Percentiles rank a stretch among this genome's conserved stretches.
phyloP scores from a whole-genome alignment of 495 filamentous ascomycete species.

The Elaphomyces granulatus region DNA sequence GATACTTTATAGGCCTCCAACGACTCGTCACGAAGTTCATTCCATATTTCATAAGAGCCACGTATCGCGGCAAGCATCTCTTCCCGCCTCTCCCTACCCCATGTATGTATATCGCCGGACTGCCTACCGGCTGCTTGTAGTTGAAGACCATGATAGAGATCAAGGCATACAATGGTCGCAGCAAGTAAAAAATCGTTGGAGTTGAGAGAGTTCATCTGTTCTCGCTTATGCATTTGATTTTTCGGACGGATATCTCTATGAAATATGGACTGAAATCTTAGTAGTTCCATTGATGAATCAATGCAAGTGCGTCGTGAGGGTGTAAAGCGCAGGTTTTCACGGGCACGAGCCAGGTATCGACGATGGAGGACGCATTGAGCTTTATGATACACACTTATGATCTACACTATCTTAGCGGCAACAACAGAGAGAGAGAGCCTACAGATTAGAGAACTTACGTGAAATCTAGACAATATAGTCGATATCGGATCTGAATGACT shows the following conservation, averaged over 20 bases:
- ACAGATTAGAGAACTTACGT: conserved; percentile 19
- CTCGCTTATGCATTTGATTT: conserved; percentile 58
- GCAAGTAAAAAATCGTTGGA: conserved; percentile 78
- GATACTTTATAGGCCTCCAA: conserved; percentile 82
- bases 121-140: conserved; percentile 23
- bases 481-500: conserved; percentile 58
- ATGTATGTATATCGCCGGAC: conserved; percentile 45
- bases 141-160: conserved; percentile 41
- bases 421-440: neutral
- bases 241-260: conserved; percentile 56
- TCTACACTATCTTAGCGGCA: conserved; percentile 15
- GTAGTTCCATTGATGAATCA: conserved; percentile 68
- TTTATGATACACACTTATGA: conserved; percentile 87
- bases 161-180: conserved; percentile 77
- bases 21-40: conserved; percentile 53
- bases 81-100: conserved; percentile 51
- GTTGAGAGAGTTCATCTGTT: conserved; percentile 61
- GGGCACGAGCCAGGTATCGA: conserved; percentile 62
- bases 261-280: conserved; percentile 62
- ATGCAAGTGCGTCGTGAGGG: conserved; percentile 77
- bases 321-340: conserved; percentile 67
- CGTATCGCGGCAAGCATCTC: conserved; percentile 66
- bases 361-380: conserved; percentile 78
- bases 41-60: conserved; percentile 63
- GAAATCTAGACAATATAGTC: conserved; percentile 73